These are phyloP conservation scores for Podospora bellae-mahoneyi DNA, from an alignment of 495 filamentous ascomycete species.

Conservation along the genomic window DNA sequence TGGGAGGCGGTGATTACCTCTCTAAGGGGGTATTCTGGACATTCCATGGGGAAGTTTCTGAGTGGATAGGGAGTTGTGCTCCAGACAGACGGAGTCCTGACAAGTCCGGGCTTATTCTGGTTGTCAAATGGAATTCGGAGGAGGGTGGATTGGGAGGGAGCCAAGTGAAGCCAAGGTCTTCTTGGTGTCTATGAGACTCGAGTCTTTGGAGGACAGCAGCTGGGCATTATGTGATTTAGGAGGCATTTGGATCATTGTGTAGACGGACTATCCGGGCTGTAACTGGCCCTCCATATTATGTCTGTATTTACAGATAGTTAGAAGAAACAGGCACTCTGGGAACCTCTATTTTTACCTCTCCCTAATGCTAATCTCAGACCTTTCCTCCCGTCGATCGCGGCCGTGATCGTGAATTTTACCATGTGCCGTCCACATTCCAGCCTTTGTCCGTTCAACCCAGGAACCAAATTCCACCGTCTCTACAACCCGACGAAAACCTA, in stretches of 20 bases:
- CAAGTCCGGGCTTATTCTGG: neutral
- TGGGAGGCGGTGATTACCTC: neutral
- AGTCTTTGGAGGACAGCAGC: neutral
- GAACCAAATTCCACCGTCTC: neutral
- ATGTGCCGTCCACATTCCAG: neutral
- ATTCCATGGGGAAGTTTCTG: too few species aligned
- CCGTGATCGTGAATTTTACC: neutral
- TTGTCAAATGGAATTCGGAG: neutral
- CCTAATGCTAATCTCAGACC: neutral
- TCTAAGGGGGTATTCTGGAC: neutral
- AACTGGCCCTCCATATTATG: neutral
- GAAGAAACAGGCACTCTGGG: neutral
- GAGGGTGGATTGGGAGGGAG: neutral
- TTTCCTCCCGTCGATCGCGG: neutral
- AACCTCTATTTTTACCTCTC: neutral
- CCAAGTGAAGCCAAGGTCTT: neutral
- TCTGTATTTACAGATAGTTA: too few species aligned
- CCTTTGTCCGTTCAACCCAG: neutral
- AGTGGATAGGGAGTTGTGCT: neutral
- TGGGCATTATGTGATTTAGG: neutral
- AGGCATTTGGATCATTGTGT: neutral
- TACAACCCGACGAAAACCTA: neutral
- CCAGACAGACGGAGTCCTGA: neutral
- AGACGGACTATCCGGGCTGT: neutral
- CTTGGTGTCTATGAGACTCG: neutral